These are phyloP conservation scores for Calcarisporium arbuscula DNA, from an alignment of 2,329 filamentous ascomycete species.

Conservation along the genomic window DNA sequence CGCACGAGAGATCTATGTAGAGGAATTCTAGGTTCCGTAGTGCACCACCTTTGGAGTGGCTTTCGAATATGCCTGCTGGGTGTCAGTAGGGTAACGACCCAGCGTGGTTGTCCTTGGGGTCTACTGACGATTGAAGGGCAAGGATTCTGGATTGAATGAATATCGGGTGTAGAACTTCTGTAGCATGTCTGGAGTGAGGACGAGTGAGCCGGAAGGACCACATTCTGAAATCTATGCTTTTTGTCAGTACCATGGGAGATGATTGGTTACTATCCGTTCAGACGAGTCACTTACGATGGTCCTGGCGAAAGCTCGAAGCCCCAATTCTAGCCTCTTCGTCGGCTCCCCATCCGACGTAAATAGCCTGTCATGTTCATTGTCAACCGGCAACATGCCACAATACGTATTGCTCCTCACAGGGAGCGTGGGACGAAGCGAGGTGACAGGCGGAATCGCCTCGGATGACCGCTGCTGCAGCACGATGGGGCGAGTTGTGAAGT, in stretches of 20 bases:
- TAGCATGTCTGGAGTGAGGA: slow-evolving; percentile 72
- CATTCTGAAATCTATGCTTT: slow-evolving; percentile 23
- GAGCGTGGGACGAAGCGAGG: too few relatives aligned
- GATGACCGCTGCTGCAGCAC: too few relatives aligned
- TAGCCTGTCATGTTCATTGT: too few relatives aligned
- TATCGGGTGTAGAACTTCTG: slow-evolving; percentile 65
- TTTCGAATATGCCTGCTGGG: slow-evolving; percentile 45
- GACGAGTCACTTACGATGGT: too few relatives aligned
- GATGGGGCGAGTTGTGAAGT: too few relatives aligned
- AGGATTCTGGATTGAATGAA: slow-evolving; percentile 55
- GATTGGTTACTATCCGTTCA: background rate
- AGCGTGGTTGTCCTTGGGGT: background rate
- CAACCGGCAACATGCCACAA: too few relatives aligned
- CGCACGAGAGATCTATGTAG: slow-evolving; percentile 46
- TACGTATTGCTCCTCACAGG: too few relatives aligned
- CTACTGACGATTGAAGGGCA: slow-evolving; percentile 59
- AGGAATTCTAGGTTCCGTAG: slow-evolving; percentile 35
- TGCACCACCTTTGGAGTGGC: slow-evolving; percentile 18
- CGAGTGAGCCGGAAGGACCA: slow-evolving; percentile 37
- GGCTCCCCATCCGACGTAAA: too few relatives aligned
- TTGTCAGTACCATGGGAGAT: slow-evolving; percentile 1
- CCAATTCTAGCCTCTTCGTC: too few relatives aligned
- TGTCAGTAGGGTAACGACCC: slow-evolving; percentile 11
- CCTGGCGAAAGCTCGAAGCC: too few relatives aligned
- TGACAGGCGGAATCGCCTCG: too few relatives aligned